Conservation (phyloP, 2,329 filamentous ascomycete species). For the Aschersonia sp. region DNA sequence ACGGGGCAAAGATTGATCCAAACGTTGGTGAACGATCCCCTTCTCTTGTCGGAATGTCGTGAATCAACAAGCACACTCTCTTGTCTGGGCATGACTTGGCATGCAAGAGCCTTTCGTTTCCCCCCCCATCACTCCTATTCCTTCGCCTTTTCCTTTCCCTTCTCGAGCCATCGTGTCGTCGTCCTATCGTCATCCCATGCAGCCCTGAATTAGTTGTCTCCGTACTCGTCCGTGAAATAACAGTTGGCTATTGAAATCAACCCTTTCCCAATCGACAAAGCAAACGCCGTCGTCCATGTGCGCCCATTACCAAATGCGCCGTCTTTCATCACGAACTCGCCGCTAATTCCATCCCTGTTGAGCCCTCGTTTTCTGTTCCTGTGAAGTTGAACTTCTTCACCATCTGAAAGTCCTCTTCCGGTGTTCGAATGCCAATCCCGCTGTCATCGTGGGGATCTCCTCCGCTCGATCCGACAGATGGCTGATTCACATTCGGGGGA, state of each 20-base stretch:
- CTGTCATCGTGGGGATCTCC: constrained; percentile 52
- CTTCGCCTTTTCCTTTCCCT: background rate
- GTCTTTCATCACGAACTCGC: constrained; percentile 2
- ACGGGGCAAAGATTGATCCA: too few species aligned
- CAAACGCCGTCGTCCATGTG: constrained; percentile 6
- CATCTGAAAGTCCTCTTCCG: constrained; percentile 48
- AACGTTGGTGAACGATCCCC: too few species aligned
- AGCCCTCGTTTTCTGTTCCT: constrained; percentile 17
- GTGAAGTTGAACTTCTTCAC: constrained; percentile 38
- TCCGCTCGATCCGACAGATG: constrained; percentile 19
- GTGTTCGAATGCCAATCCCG: constrained; percentile 56
- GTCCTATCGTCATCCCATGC: constrained; percentile 15
- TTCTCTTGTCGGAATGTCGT: too few species aligned
- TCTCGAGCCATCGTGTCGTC: constrained; percentile 15
- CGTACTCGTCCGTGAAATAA: background rate
- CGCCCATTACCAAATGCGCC: background rate
- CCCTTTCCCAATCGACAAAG: constrained; percentile 3
- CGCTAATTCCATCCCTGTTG: constrained; percentile 17
- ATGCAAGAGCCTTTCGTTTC: too few species aligned
- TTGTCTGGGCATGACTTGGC: too few species aligned
- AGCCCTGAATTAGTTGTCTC: constrained; percentile 10
- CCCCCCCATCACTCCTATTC: background rate
- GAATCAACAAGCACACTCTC: too few species aligned
- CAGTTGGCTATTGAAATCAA: constrained; percentile 4
- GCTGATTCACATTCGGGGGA: constrained; percentile 26